These are phyloP conservation scores for Ambispora gerdemannii DNA, from an alignment of 192 early-diverging fungal genomes.

Conservation along the genomic window DNA sequence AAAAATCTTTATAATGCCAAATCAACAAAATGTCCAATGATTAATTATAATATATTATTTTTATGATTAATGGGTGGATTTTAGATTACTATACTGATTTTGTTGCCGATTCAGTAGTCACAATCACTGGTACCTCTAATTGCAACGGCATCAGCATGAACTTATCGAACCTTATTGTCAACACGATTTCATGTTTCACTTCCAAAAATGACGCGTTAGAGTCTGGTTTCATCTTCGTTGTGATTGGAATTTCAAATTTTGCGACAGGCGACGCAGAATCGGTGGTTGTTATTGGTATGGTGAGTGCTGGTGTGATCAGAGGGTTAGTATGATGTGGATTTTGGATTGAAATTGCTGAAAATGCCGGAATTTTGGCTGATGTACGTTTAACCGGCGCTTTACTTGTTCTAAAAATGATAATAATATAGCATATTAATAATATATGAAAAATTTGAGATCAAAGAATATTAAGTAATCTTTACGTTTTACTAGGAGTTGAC, in stretches of 20 bases:
- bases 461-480: neutral
- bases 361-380: conserved; percentile 22
- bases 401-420: neutral
- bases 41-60: no score
- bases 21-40: no score
- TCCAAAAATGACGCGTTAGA: conserved; percentile 25
- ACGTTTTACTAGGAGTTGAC: neutral
- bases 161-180: conserved; percentile 31
- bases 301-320: conserved; percentile 8
- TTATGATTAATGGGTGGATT: no score
- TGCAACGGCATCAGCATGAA: conserved; percentile 28
- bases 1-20: no score
- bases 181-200: conserved; percentile 27
- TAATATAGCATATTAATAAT: neutral
- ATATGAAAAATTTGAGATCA: neutral
- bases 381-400: neutral
- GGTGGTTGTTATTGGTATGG: conserved; percentile 7
- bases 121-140: conserved; percentile 25
- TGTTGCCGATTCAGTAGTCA: conserved; percentile 12
- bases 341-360: conserved; percentile 16
- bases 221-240: conserved; percentile 20
- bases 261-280: neutral
- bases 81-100: no score
- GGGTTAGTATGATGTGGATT: conserved; percentile 30
- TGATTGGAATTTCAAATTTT: conserved; percentile 28